Conservation (phyloP, 2,329 filamentous ascomycete species). For the Graphium sp. region DNA sequence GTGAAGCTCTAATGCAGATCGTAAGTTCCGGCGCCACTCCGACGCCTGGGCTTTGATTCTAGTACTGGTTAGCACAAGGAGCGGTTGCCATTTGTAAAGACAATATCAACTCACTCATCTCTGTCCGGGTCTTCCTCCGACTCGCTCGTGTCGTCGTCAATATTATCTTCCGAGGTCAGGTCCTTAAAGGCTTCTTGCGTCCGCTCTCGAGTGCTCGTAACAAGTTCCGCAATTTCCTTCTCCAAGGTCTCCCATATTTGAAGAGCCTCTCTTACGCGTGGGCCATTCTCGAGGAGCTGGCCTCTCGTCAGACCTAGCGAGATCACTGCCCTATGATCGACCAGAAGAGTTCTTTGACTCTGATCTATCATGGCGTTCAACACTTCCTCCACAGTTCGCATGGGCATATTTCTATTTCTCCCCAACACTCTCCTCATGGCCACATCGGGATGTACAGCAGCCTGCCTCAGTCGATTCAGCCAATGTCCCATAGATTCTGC, state of each 20-base stretch:
- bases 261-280: constrained; percentile 49
- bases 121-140: too few relatives aligned
- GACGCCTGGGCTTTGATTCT: constrained; percentile 1
- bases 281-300: constrained; percentile 64
- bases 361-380: constrained; percentile 84
- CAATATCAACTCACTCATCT: too few relatives aligned
- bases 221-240: constrained; percentile 28
- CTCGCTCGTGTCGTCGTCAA: too few relatives aligned
- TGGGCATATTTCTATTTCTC: constrained; percentile 41
- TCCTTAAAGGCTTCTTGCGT: constrained; percentile 30
- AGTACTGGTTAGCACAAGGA: neutral
- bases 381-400: constrained; percentile 74
- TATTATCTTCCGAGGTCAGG: too few relatives aligned
- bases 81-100: too few relatives aligned
- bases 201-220: constrained; percentile 48
- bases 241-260: constrained; percentile 48
- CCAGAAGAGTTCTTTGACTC: constrained; percentile 48
- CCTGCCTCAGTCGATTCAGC: constrained; percentile 63
- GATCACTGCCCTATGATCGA: constrained; percentile 53
- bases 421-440: constrained; percentile 48
- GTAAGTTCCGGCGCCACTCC: constrained; percentile 28
- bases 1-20: constrained; percentile 59
- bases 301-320: constrained; percentile 49
- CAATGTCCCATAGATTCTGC: constrained; percentile 64
- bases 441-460: constrained; percentile 73